These are phyloP conservation scores for Xylaria nigripes DNA, from an alignment of 495 filamentous ascomycete genomes.

Conservation along the genomic window DNA sequence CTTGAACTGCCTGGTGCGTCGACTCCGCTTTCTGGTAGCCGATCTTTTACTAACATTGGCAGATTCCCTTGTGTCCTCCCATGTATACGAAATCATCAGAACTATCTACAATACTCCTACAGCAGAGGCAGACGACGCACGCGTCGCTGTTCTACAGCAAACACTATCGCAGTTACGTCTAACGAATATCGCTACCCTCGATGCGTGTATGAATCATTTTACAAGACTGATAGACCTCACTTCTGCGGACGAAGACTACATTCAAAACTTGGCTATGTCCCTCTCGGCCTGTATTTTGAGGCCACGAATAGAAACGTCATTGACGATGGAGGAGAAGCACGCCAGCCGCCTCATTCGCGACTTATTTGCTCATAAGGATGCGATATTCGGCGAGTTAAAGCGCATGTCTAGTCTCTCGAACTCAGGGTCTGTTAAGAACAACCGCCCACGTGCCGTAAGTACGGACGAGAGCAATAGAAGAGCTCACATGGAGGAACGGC, in stretches of 20 bases:
- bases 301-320: conserved; percentile 71
- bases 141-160: conserved; percentile 88
- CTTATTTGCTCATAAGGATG: conserved; percentile 85
- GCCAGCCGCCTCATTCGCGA: conserved; percentile 88
- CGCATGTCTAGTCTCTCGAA: conserved; percentile 68
- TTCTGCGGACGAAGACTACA: conserved; percentile 83
- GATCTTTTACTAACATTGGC: conserved; percentile 15
- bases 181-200: conserved; percentile 95
- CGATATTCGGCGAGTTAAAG: conserved; percentile 94
- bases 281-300: conserved; percentile 84
- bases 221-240: conserved; percentile 94
- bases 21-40: not conserved
- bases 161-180: conserved; percentile 91
- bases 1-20: conserved; percentile 84
- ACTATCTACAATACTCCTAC: conserved; percentile 88
- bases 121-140: conserved; percentile 59
- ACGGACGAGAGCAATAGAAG: conserved; percentile 95
- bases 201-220: conserved; percentile 97
- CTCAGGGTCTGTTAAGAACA: conserved; percentile 40
- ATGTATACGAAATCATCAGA: conserved; percentile 98
- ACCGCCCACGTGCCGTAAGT: conserved; percentile 78
- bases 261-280: conserved; percentile 64
- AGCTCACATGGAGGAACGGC: conserved; percentile 85
- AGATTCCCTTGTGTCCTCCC: conserved; percentile 96
- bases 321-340: conserved; percentile 93